Conservation (phyloP, 2,329 filamentous ascomycete genomes). For the Trichoderma brevicompactum region DNA sequence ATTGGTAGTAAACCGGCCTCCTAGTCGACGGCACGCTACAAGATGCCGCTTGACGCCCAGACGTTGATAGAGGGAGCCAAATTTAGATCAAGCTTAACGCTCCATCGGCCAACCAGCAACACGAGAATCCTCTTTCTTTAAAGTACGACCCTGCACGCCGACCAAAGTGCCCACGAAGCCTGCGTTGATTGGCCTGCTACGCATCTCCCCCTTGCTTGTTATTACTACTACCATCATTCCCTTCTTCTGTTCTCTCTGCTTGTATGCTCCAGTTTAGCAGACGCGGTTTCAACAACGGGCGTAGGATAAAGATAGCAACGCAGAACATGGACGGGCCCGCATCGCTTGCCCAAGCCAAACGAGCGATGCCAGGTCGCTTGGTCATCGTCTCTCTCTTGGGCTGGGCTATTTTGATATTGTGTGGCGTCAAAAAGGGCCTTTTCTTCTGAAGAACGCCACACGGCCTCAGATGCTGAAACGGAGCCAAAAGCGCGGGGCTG, state of each 20-base stretch:
- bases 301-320: conserved; percentile 20
- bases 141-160: conserved; percentile 19
- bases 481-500: conserved; percentile 16
- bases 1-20: conserved; percentile 8
- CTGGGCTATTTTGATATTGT: not conserved
- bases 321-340: not conserved
- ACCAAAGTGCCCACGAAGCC: not conserved
- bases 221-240: not conserved
- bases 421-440: conserved; percentile 21
- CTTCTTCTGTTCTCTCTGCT: conserved; percentile 12
- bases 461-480: conserved; percentile 25
- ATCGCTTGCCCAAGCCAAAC: not conserved
- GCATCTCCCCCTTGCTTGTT: not conserved
- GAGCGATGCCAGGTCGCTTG: not conserved
- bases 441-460: conserved; percentile 23
- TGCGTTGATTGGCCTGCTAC: conserved; percentile 22
- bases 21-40: not conserved
- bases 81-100: conserved; percentile 42
- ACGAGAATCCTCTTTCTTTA: conserved; percentile 33
- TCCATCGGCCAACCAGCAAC: conserved; percentile 42
- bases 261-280: not conserved
- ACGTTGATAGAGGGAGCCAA: conserved; percentile 33
- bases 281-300: conserved; percentile 5
- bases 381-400: not conserved
- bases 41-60: conserved; percentile 18